Evolutionary conservation across 345 rosid species (phyloP).

Genomic region (Dovyalis caffra): DNA sequence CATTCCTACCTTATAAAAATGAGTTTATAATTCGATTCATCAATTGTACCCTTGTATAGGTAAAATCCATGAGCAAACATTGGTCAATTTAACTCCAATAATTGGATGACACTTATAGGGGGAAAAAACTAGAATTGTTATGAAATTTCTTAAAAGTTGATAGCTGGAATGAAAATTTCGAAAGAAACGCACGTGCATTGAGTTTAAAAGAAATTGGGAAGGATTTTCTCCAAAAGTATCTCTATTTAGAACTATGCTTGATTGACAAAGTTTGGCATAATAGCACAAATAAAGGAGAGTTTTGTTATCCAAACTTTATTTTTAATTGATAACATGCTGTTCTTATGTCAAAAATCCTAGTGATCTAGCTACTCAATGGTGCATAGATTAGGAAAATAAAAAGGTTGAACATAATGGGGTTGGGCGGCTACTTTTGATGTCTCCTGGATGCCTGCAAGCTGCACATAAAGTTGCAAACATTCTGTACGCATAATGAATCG

Average conservation of each 20-base stretch:
- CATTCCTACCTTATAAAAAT: too few species aligned
- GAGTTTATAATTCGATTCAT: too few species aligned
- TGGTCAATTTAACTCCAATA: too few species aligned
- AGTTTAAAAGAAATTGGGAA: not conserved
- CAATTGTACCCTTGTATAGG: too few species aligned
- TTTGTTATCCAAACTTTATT: not conserved
- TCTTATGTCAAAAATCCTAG: not conserved
- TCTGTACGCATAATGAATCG: not conserved
- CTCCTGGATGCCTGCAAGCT: conserved; percentile 40
- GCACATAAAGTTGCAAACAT: conserved; percentile 24
- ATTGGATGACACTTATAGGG: too few species aligned
- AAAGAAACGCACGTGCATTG: too few species aligned
- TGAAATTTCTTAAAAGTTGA: too few species aligned
- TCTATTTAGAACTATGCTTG: not conserved
- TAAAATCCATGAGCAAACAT: too few species aligned
- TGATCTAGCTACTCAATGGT: not conserved
- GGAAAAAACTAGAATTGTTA: too few species aligned
- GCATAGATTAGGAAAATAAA: not conserved
- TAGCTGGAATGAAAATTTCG: too few species aligned
- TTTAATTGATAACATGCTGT: not conserved
- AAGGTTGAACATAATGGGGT: not conserved
- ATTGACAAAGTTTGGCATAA: conserved; percentile 9
- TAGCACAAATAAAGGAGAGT: not conserved
- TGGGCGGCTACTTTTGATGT: conserved; percentile 23
- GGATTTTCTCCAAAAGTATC: not conserved